Conservation (phyloP, 352 stramenopile species). For the Pythium apleroticum region DNA sequence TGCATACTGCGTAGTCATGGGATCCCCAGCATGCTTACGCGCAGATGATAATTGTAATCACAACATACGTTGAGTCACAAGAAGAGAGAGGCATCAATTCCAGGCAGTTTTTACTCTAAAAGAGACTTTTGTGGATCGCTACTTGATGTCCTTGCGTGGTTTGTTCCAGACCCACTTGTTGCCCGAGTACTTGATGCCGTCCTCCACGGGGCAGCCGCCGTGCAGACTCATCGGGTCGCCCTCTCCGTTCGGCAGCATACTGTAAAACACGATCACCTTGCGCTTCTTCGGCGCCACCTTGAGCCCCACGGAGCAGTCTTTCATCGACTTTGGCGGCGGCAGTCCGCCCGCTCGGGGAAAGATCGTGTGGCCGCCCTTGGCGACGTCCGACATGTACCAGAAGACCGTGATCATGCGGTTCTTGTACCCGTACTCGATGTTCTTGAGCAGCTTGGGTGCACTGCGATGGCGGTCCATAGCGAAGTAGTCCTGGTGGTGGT, state of each 20-base stretch:
- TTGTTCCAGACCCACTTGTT: conserved; percentile 91
- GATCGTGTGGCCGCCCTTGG: conserved; percentile 66
- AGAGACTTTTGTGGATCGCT: no score
- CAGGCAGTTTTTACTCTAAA: no score
- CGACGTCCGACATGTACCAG: conserved; percentile 88
- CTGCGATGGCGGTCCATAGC: conserved; percentile 43
- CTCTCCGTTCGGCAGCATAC: conserved; percentile 68
- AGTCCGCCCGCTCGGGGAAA: conserved; percentile 58
- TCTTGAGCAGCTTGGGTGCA: conserved; percentile 46
- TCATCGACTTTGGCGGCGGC: conserved; percentile 45
- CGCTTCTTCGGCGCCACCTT: conserved; percentile 67
- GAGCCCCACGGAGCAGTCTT: conserved; percentile 58
- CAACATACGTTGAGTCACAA: no score
- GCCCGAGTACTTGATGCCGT: conserved; percentile 72
- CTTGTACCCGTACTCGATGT: conserved; percentile 67
- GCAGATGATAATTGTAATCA: no score
- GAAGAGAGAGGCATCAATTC: no score
- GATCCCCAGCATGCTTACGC: no score
- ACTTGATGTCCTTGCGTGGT: no score
- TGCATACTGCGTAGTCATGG: no score
- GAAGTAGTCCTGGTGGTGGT: conserved; percentile 79
- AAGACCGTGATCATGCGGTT: conserved; percentile 88
- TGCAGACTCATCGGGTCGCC: conserved; percentile 65
- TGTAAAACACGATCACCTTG: conserved; percentile 84
- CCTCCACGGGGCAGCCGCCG: conserved; percentile 64